Evolutionary conservation across 805 yeast genomes (phyloP).

Genomic region (Kazachstania psychrophila): DNA sequence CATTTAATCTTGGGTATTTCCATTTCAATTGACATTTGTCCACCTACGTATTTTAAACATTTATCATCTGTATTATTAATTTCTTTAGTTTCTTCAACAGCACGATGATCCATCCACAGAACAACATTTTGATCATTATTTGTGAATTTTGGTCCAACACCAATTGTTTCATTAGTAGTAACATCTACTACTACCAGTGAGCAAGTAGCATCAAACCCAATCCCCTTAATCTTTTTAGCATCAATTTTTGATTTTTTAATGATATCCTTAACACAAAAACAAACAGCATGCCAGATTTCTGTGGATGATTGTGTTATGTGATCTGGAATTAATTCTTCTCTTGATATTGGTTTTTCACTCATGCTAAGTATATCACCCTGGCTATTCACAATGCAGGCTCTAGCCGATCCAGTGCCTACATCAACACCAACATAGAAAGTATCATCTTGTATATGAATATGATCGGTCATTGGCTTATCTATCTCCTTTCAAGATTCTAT

Average conservation of each 20-base stretch:
- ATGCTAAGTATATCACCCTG: conserved; percentile 72
- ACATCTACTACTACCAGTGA: conserved; percentile 77
- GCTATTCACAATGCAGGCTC: conserved; percentile 85
- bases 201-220: conserved; percentile 97
- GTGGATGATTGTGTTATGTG: conserved; percentile 78
- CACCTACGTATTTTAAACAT: conserved; percentile 87
- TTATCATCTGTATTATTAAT: conserved; percentile 76
- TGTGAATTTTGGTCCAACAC: conserved; percentile 85
- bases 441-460: background rate
- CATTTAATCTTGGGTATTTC: conserved; percentile 95
- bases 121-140: conserved; percentile 72
- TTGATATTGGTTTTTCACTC: conserved; percentile 67
- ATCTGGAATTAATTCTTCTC: conserved; percentile 66
- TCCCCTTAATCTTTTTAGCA: conserved; percentile 61
- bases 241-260: conserved; percentile 68
- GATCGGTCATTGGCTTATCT: background rate
- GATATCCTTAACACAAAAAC: conserved; percentile 70
- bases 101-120: conserved; percentile 98
- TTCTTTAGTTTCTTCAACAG: conserved; percentile 64
- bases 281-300: conserved; percentile 86
- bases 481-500: conserved; percentile 10
- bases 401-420: conserved; percentile 96
- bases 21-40: conserved; percentile 97
- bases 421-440: conserved; percentile 68
- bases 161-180: conserved; percentile 56